Evolutionary conservation across 345 rosid genomes (phyloP).

Genomic region (Eucalyptus viminalis): DNA sequence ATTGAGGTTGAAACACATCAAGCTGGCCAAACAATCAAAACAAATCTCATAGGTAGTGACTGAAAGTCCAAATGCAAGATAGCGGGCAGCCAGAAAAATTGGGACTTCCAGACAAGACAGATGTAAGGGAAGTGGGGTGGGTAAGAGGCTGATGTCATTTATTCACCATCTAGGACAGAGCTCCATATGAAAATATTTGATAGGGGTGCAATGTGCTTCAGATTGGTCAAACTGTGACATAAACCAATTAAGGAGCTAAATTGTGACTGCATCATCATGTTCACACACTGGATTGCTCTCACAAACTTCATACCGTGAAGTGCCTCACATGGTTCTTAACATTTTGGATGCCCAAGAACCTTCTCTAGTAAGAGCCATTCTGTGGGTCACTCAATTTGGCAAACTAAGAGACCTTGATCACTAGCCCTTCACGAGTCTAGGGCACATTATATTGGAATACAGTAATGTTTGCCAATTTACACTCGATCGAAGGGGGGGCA

Average conservation of each 20-base stretch:
- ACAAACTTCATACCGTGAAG: neutral
- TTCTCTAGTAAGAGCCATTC: neutral
- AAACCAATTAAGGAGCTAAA: neutral
- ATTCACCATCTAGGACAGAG: neutral
- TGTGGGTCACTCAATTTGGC: neutral
- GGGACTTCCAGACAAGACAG: neutral
- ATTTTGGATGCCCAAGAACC: neutral
- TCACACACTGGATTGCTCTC: neutral
- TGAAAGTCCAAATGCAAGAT: neutral
- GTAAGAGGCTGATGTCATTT: neutral
- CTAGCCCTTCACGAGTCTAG: neutral
- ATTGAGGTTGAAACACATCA: neutral
- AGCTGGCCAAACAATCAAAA: neutral
- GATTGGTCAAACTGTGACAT: neutral
- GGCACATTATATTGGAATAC: neutral
- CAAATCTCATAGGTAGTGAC: neutral
- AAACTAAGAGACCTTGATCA: neutral
- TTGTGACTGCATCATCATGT: neutral
- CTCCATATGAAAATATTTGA: neutral
- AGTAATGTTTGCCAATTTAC: neutral
- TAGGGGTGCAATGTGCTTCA: neutral
- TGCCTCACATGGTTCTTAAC: neutral
- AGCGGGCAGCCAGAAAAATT: neutral
- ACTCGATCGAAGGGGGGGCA: neutral
- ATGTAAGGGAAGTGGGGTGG: neutral